Conservation (phyloP, 495 filamentous ascomycete species). For the Lepidopterella palustris region DNA sequence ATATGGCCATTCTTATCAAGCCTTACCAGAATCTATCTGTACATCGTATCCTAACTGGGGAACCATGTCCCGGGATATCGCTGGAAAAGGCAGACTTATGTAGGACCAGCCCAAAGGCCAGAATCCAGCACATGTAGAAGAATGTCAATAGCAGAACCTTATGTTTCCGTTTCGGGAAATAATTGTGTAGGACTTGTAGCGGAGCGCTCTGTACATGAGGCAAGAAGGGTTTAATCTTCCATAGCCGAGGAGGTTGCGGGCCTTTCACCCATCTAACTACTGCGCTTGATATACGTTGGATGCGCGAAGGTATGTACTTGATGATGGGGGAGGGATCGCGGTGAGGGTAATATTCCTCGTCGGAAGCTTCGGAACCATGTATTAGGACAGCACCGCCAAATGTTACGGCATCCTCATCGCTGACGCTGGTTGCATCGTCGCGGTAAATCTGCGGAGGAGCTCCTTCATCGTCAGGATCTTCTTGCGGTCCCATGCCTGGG, state of each 20-base stretch:
- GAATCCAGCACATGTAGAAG: conserved; percentile 36
- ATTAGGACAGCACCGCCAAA: conserved; percentile 18
- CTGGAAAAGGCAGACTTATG: conserved; percentile 36
- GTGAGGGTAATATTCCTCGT: conserved; percentile 20
- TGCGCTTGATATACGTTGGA: conserved; percentile 25
- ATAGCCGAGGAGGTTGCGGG: conserved; percentile 37
- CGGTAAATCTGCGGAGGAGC: conserved; percentile 22
- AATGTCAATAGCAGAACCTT: conserved; percentile 33
- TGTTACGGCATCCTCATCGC: conserved; percentile 11
- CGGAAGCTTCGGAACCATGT: conserved; percentile 24
- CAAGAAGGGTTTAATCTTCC: conserved; percentile 37
- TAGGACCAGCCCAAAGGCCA: conserved; percentile 35
- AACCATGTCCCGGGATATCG: conserved; percentile 35
- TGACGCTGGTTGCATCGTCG: conserved; percentile 21
- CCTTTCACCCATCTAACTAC: conserved; percentile 37
- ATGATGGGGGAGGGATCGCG: conserved; percentile 18
- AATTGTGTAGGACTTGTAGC: conserved; percentile 34
- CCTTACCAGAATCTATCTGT: conserved; percentile 48
- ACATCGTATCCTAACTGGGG: conserved; percentile 45
- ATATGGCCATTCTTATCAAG: not conserved
- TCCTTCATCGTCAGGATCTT: conserved; percentile 12
- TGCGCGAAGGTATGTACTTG: conserved; percentile 29
- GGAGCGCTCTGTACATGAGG: conserved; percentile 36
- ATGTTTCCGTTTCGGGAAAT: conserved; percentile 36
- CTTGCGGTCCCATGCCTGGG: conserved; percentile 9